These are phyloP conservation scores for Scedosporium minutisporum DNA, from an alignment of 2,329 filamentous ascomycete genomes.

Conservation along the genomic window DNA sequence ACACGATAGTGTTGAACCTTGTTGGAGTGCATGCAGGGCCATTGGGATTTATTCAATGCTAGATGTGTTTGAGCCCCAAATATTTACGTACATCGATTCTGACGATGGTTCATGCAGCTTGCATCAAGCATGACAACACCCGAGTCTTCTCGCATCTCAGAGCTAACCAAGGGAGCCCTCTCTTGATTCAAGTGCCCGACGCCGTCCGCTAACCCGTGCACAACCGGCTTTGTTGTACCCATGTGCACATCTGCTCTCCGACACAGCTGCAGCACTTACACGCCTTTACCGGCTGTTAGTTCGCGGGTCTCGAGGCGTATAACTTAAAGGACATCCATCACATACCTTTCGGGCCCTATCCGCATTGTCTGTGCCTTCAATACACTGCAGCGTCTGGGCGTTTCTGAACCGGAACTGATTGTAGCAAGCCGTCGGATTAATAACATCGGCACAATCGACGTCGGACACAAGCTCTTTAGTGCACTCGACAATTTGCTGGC, in stretches of 20 bases:
- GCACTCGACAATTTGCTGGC: constrained; percentile 20
- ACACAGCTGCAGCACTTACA: constrained; percentile 28
- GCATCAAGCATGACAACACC: neutral
- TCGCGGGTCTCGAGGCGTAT: neutral
- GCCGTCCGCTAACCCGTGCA: neutral
- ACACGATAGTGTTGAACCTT: too few relatives aligned
- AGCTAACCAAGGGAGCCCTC: too few relatives aligned
- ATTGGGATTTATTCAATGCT: too few relatives aligned
- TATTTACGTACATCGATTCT: too few relatives aligned
- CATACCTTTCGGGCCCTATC: constrained; percentile 23
- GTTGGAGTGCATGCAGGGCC: too few relatives aligned
- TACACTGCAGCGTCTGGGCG: constrained; percentile 24
- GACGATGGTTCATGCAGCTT: neutral
- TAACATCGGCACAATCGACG: constrained; percentile 28
- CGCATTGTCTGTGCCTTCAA: constrained; percentile 22
- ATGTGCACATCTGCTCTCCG: constrained; percentile 24
- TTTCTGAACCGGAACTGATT: constrained; percentile 25
- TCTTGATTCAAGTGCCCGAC: neutral
- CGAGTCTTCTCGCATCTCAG: too few relatives aligned
- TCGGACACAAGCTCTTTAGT: constrained; percentile 22
- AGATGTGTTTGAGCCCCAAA: too few relatives aligned
- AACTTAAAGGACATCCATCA: neutral
- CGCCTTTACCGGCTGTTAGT: constrained; percentile 14
- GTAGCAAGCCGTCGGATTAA: constrained; percentile 30
- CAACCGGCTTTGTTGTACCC: constrained; percentile 20